Conservation (phyloP, 306 rosid species). For the Dryas octopetala region DNA sequence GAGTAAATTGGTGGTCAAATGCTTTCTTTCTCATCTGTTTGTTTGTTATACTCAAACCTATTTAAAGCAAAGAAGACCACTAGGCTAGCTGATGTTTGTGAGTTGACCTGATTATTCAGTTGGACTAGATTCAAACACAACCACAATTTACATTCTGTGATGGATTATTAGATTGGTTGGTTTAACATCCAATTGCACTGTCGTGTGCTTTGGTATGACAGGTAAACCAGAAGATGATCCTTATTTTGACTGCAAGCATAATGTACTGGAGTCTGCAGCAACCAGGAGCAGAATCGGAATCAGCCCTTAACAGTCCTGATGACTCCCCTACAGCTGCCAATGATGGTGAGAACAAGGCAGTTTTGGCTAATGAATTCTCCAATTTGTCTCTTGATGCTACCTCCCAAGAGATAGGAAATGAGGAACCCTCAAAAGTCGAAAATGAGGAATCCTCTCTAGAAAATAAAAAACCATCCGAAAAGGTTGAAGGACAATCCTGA, state of each 20-base stretch:
- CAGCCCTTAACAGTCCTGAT: slow-evolving; percentile 21
- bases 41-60: not conserved
- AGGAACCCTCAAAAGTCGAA: slow-evolving; percentile 25
- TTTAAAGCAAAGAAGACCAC: not conserved
- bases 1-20: not conserved
- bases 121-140: not conserved
- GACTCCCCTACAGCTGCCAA: slow-evolving; percentile 35
- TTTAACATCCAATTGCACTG: slow-evolving; percentile 3
- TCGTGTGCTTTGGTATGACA: slow-evolving; percentile 25
- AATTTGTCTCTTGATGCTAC: slow-evolving; percentile 44
- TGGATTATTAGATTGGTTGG: not conserved
- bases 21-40: not conserved
- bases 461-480: slow-evolving; percentile 21
- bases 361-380: slow-evolving; percentile 39
- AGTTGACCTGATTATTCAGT: not conserved
- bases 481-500: slow-evolving; percentile 37
- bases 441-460: slow-evolving; percentile 11
- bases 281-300: slow-evolving; percentile 43
- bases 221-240: slow-evolving; percentile 99
- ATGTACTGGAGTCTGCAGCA: slow-evolving; percentile 96
- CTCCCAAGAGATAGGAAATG: slow-evolving; percentile 22
- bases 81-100: not conserved
- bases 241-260: slow-evolving; percentile 85
- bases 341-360: slow-evolving; percentile 35
- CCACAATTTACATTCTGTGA: not conserved